Evolutionary conservation across 176 grass and related monocot species (phyloP).

Genomic region (Puccinellia tenuiflora): DNA sequence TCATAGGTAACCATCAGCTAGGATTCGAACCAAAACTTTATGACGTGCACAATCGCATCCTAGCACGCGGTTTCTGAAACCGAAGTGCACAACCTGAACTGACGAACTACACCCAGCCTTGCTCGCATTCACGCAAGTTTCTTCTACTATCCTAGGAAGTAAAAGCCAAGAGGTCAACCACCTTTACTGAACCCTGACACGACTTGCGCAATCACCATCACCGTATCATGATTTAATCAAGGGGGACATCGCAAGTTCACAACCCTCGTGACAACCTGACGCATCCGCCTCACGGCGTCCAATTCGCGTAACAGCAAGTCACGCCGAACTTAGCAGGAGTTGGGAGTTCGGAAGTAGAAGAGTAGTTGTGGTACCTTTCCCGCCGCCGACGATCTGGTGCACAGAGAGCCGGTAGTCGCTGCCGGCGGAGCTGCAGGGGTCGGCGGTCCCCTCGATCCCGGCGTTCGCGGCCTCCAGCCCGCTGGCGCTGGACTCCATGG

Average conservation of each 20-base stretch:
- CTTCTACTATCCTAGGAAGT: background rate
- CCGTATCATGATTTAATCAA: background rate
- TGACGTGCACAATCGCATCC: background rate
- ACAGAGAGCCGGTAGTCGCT: conserved; percentile 42
- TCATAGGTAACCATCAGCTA: background rate
- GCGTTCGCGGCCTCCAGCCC: conserved; percentile 28
- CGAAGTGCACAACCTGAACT: background rate
- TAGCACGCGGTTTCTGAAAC: background rate
- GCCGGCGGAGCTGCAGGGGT: conserved; percentile 52
- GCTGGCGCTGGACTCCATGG: conserved; percentile 35
- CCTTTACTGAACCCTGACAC: background rate
- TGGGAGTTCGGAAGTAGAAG: background rate
- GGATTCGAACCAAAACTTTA: background rate
- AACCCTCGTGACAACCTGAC: background rate
- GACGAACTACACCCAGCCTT: background rate
- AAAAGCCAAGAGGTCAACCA: background rate
- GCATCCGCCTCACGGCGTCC: background rate
- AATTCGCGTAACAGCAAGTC: background rate
- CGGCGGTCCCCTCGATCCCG: conserved; percentile 40
- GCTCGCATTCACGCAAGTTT: background rate
- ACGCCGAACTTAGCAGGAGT: background rate
- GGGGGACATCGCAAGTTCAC: background rate
- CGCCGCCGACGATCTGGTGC: conserved; percentile 79
- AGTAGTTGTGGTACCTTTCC: conserved; percentile 44
- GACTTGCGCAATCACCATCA: background rate